Conservation (phyloP, 176 grass and related monocot species). For the Ensete ventricosum region DNA sequence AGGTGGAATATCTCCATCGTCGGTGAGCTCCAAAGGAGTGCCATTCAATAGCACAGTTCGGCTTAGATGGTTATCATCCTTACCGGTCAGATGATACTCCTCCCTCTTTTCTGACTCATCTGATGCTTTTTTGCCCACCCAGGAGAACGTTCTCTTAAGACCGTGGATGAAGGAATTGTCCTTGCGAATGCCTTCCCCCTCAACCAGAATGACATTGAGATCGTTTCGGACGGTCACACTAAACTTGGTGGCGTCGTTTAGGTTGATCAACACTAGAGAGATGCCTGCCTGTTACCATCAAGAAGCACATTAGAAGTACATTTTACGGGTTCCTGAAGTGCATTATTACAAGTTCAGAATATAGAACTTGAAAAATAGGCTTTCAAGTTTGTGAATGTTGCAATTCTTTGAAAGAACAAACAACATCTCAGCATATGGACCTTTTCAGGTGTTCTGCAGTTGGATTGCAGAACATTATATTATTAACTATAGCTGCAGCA, state of each 20-base stretch:
- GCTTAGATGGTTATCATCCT: conserved; percentile 42
- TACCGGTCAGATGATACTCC: conserved; percentile 61
- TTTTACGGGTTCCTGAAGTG: no score
- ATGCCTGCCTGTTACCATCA: conserved; percentile 50
- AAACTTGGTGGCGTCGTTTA: conserved; percentile 55
- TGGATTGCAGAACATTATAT: background rate
- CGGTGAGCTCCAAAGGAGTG: conserved; percentile 51
- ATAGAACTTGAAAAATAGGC: no score
- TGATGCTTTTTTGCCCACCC: conserved; percentile 75
- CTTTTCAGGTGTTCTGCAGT: conserved; percentile 11
- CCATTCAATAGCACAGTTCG: conserved; percentile 77
- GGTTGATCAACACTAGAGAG: conserved; percentile 77
- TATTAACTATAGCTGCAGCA: background rate
- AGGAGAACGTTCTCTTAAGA: conserved; percentile 73
- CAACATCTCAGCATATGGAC: no score
- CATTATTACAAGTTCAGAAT: no score
- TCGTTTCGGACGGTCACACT: conserved; percentile 74
- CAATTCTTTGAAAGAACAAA: no score
- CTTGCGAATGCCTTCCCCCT: conserved; percentile 46
- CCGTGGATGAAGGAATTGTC: conserved; percentile 43
- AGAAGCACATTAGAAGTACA: background rate
- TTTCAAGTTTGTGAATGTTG: no score
- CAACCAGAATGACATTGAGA: conserved; percentile 47
- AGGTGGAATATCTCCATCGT: conserved; percentile 50
- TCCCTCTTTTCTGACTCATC: conserved; percentile 57